These are phyloP conservation scores for Pulveroboletus sp. DNA, from an alignment of 768 basidiomycete genomes.

Conservation along the genomic window DNA sequence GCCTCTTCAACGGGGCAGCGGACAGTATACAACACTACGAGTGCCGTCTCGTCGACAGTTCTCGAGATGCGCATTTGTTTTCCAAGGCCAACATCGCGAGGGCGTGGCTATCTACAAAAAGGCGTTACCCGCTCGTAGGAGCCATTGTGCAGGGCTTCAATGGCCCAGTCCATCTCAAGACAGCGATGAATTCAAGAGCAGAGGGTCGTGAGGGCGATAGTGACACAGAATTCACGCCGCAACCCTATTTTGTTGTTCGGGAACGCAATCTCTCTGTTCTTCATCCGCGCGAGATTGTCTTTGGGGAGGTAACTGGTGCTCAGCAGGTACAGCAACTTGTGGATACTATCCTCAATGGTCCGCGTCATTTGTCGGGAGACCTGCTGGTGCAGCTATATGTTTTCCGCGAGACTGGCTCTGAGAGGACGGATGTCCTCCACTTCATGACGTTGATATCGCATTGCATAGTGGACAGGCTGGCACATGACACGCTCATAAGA, in stretches of 20 bases:
- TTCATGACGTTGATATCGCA: slow-evolving; percentile 44
- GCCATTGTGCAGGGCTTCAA: slow-evolving; percentile 30
- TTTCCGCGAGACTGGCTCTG: slow-evolving; percentile 31
- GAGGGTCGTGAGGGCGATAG: neutral
- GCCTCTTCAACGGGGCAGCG: slow-evolving; percentile 39
- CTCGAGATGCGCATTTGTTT: slow-evolving; percentile 22
- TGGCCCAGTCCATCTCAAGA: neutral
- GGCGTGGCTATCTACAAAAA: slow-evolving; percentile 47
- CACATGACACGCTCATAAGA: slow-evolving; percentile 38
- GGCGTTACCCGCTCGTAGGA: slow-evolving; percentile 46
- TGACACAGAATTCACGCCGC: neutral
- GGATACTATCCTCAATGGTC: slow-evolving; percentile 29
- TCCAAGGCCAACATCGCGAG: slow-evolving; percentile 33
- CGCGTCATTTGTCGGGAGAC: slow-evolving; percentile 36
- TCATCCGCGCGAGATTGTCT: slow-evolving; percentile 37
- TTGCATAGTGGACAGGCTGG: slow-evolving; percentile 46
- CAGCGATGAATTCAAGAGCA: neutral
- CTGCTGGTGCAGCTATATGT: slow-evolving; percentile 41
- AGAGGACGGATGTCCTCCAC: slow-evolving; percentile 35
- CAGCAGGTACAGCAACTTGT: slow-evolving; percentile 33
- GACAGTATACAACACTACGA: slow-evolving; percentile 37
- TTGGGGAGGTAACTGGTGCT: slow-evolving; percentile 29
- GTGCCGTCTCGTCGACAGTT: slow-evolving; percentile 24
- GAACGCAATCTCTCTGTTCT: slow-evolving; percentile 31
- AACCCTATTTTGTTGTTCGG: slow-evolving; percentile 38